These are phyloP conservation scores for Digitaria exilis DNA, from an alignment of 202 grass and related monocot species.

Conservation along the genomic window DNA sequence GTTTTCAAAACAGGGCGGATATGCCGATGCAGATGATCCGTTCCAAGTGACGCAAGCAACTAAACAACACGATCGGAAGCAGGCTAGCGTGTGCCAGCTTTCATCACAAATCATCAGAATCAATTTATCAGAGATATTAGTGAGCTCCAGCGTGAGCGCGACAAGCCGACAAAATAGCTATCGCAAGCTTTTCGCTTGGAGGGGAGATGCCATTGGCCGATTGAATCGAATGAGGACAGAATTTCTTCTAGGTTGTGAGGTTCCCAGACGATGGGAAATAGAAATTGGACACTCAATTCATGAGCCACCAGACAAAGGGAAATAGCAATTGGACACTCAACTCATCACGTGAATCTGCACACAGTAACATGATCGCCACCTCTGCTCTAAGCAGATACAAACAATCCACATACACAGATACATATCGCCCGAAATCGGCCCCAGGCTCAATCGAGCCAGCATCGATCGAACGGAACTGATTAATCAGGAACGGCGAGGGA, in stretches of 20 bases:
- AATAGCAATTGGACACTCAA: no score
- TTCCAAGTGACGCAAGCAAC: neutral
- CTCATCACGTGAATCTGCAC: neutral
- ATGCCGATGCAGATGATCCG: neutral
- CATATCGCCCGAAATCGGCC: neutral
- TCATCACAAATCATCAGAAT: neutral
- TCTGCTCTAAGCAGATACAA: neutral
- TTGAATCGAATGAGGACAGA: neutral
- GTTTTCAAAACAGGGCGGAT: slow-evolving; percentile 9
- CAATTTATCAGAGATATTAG: neutral
- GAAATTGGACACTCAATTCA: neutral
- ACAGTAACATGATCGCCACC: neutral
- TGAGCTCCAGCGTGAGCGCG: neutral
- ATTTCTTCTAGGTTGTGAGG: neutral
- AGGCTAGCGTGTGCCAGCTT: neutral
- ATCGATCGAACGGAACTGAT: no score
- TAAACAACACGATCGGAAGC: neutral
- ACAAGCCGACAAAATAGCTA: neutral
- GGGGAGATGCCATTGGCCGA: neutral
- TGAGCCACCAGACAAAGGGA: no score
- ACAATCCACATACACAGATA: neutral
- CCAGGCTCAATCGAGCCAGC: neutral
- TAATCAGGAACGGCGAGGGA: no score
- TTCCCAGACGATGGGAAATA: neutral
- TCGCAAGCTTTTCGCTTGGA: no score